These are phyloP conservation scores for Aurifilum marmelostoma DNA, from an alignment of 2,329 filamentous ascomycete species.

Conservation along the genomic window DNA sequence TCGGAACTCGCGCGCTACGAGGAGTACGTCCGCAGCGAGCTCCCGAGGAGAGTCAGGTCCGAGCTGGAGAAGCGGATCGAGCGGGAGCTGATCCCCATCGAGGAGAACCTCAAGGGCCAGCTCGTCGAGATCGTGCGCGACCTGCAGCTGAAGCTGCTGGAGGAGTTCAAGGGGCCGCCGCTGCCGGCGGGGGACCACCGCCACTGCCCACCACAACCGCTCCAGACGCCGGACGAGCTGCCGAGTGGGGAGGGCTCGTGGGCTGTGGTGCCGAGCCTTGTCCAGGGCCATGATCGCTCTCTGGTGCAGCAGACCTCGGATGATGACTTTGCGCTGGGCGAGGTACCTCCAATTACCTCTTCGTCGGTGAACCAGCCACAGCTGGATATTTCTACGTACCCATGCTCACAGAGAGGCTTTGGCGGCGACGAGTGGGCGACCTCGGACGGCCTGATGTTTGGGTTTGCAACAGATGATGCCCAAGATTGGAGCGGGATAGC, in stretches of 20 bases:
- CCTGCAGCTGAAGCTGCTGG: constrained; percentile 28
- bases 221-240: neutral
- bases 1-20: constrained; percentile 27
- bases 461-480: neutral
- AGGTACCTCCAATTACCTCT: neutral
- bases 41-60: constrained; percentile 26
- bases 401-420: neutral
- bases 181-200: neutral
- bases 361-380: neutral
- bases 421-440: neutral
- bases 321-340: neutral
- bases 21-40: constrained; percentile 25
- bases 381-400: neutral
- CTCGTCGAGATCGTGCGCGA: constrained; percentile 30
- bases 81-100: constrained; percentile 24
- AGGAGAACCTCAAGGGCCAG: constrained; percentile 28
- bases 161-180: constrained; percentile 25
- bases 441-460: neutral
- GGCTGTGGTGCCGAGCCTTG: neutral
- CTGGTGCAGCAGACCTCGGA: neutral
- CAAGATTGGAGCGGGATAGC: neutral
- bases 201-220: neutral
- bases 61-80: constrained; percentile 29
- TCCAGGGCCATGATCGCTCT: neutral
- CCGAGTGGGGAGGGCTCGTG: neutral